Percentiles rank a stretch among this genome's conserved stretches.
phyloP scores from a whole-genome alignment of 306 rosid genomes.

The Abrus precatorius region DNA sequence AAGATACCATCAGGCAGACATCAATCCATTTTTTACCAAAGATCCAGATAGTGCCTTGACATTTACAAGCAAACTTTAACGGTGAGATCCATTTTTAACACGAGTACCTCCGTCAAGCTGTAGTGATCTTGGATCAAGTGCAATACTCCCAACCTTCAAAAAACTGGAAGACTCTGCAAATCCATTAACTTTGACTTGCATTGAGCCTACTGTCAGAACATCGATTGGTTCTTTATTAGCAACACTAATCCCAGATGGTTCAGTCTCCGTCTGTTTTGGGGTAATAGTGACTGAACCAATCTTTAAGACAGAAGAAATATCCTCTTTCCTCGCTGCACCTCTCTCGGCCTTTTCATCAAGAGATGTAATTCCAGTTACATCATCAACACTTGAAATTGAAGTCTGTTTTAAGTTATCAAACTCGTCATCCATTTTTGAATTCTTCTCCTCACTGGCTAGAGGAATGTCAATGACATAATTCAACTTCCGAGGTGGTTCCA shows the following conservation, averaged over 20 bases:
- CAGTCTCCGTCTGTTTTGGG: conserved; percentile 59
- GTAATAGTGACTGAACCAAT: conserved; percentile 73
- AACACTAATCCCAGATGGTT: conserved; percentile 43
- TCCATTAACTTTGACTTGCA: conserved; percentile 78
- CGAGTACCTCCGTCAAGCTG: conserved; percentile 53
- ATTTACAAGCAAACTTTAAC: conserved; percentile 28
- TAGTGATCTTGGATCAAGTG: conserved; percentile 70
- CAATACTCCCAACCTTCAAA: conserved; percentile 83
- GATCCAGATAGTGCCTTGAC: conserved; percentile 8
- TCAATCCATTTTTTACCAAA: conserved; percentile 19
- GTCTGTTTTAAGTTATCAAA: conserved; percentile 43
- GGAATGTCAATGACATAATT: conserved; percentile 61
- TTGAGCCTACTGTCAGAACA: conserved; percentile 79
- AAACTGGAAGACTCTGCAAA: conserved; percentile 56
- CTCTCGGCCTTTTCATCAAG: conserved; percentile 50
- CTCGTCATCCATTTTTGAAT: conserved; percentile 50
- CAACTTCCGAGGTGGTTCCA: conserved; percentile 71
- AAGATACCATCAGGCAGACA: conserved; percentile 23
- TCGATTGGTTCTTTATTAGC: conserved; percentile 49
- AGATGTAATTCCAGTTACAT: conserved; percentile 24
- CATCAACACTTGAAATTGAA: conserved; percentile 45
- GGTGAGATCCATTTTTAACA: conserved; percentile 49
- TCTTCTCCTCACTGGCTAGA: conserved; percentile 53
- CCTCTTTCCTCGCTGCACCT: conserved; percentile 48
- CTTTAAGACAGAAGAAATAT: conserved; percentile 62